Percentiles rank a stretch among this genome's conserved stretches.
These are phyloP conservation scores for Herpetomonas tarakana DNA, from an alignment of 208 protist genomes.

Conservation along the genomic window DNA sequence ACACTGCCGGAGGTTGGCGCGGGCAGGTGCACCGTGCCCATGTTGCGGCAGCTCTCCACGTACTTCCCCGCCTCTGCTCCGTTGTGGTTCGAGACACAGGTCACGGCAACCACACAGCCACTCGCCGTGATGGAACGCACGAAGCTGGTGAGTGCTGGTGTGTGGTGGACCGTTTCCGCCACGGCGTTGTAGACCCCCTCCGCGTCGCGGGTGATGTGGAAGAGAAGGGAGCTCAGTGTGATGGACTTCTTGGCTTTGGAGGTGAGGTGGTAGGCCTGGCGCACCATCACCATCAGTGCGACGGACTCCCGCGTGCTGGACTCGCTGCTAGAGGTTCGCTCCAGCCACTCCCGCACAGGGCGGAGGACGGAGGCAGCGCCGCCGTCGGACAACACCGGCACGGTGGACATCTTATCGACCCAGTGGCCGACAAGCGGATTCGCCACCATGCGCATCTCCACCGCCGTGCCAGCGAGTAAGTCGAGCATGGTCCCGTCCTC, in stretches of 20 bases:
- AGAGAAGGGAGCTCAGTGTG: slow-evolving; percentile 25
- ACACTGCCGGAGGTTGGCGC: slow-evolving; percentile 18
- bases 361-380: slow-evolving; percentile 8
- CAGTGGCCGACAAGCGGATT: slow-evolving; percentile 23
- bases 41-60: slow-evolving; percentile 11
- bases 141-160: slow-evolving; percentile 16
- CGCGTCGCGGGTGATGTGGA: slow-evolving; percentile 10
- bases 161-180: slow-evolving; percentile 3
- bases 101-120: slow-evolving; percentile 24
- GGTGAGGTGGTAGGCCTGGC: slow-evolving; percentile 2
- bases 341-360: slow-evolving; percentile 23
- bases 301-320: slow-evolving; percentile 16
- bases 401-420: slow-evolving; percentile 17
- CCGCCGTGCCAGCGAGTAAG: slow-evolving; percentile 5
- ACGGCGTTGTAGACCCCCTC: slow-evolving; percentile 3
- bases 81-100: slow-evolving; percentile 7
- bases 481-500: slow-evolving; percentile 6
- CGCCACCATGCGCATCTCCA: slow-evolving; percentile 10
- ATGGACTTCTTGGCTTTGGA: not conserved
- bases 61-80: not conserved
- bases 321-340: slow-evolving; percentile 9
- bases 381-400: not conserved
- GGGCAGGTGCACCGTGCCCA: slow-evolving; percentile 14
- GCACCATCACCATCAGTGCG: slow-evolving; percentile 17
- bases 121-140: slow-evolving; percentile 20